Percentiles rank a stretch among this genome's conserved stretches.
phyloP scores from a whole-genome alignment of 1,139 yeast species.

The Diutina rugosa region DNA sequence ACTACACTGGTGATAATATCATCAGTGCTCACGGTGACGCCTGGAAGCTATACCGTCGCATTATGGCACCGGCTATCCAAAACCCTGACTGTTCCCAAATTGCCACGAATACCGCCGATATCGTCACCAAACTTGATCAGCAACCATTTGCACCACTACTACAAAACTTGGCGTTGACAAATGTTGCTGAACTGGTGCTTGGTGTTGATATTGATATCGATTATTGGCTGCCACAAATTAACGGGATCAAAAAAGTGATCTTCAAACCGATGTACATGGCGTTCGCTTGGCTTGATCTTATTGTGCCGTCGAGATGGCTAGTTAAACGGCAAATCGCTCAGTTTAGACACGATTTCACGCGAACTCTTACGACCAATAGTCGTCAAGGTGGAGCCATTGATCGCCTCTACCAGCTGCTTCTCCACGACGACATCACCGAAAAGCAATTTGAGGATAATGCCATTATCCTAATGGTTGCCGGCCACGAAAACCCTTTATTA shows the following conservation, averaged over 20 bases:
- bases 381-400: conserved; percentile 3
- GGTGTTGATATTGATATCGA: conserved; percentile 32
- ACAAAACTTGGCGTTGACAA: conserved; percentile 37
- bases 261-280: conserved; percentile 43
- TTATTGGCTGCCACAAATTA: conserved; percentile 12
- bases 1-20: conserved; percentile 50
- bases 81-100: conserved; percentile 30
- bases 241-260: conserved; percentile 37
- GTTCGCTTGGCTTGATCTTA: conserved; percentile 38
- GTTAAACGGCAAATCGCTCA: conserved; percentile 31
- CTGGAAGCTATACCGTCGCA: conserved; percentile 39
- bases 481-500: conserved; percentile 53
- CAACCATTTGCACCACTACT: conserved; percentile 22
- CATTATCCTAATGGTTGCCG: conserved; percentile 46
- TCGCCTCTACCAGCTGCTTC: conserved; percentile 20
- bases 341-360: conserved; percentile 22
- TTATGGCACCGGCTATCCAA: conserved; percentile 36
- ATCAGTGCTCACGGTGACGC: conserved; percentile 45
- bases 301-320: conserved; percentile 34
- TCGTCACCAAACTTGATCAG: conserved; percentile 9
- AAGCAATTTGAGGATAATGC: conserved; percentile 43
- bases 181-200: conserved; percentile 35
- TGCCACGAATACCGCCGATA: conserved; percentile 17
- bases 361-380: conserved; percentile 7
- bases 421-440: conserved; percentile 21